phyloP scores from a whole-genome alignment of 805 yeast species.

The Maudiozyma serrabonitensis region DNA sequence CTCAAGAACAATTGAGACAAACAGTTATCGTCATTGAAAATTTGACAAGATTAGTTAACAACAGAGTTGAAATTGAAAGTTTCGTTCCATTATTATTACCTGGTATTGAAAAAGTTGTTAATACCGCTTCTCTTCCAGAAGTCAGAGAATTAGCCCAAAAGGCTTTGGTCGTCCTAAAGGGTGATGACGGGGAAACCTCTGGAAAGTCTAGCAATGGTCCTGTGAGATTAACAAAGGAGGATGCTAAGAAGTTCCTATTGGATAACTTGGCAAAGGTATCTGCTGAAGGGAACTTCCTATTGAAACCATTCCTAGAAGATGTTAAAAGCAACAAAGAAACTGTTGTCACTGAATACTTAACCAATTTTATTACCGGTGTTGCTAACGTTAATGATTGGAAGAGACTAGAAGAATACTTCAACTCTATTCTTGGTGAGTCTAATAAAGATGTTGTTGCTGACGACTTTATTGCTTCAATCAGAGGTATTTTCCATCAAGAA shows the following conservation, averaged over 20 bases:
- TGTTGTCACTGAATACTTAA: constrained; percentile 37
- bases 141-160: constrained; percentile 88
- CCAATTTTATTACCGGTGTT: constrained; percentile 45
- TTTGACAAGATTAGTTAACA: constrained; percentile 88
- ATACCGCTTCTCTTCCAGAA: constrained; percentile 90
- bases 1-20: constrained; percentile 94
- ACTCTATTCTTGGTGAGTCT: constrained; percentile 30
- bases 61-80: constrained; percentile 80
- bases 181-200: constrained; percentile 58
- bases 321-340: constrained; percentile 10
- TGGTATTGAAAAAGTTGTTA: constrained; percentile 80
- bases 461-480: constrained; percentile 39
- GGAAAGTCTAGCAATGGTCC: constrained; percentile 35
- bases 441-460: constrained; percentile 30
- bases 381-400: constrained; percentile 69
- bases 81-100: constrained; percentile 83
- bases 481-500: constrained; percentile 42
- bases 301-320: constrained; percentile 20
- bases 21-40: constrained; percentile 94
- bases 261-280: constrained; percentile 15
- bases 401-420: constrained; percentile 47
- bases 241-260: constrained; percentile 39
- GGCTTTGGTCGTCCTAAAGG: constrained; percentile 72
- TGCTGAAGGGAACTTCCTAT: constrained; percentile 6
- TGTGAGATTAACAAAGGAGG: constrained; percentile 55